These are phyloP conservation scores for Sarocladium brachiariae DNA, from an alignment of 2,329 filamentous ascomycete species.

Conservation along the genomic window DNA sequence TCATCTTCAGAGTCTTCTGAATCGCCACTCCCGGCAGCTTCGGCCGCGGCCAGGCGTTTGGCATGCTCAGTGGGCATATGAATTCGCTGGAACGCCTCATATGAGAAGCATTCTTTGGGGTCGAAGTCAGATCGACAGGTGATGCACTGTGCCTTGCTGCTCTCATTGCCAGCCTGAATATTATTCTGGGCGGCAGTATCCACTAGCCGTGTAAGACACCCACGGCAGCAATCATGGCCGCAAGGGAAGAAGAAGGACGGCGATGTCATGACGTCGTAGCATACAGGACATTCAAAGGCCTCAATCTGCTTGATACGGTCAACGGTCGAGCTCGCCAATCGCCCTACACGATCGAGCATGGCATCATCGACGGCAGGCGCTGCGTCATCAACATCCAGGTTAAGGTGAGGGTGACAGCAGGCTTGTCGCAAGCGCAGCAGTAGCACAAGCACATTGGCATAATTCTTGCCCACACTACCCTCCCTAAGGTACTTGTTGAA, in stretches of 20 bases:
- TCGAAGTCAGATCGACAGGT: conserved; percentile 65
- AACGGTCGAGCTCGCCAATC: conserved; percentile 54
- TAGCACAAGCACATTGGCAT: conserved; percentile 74
- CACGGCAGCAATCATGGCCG: conserved; percentile 71
- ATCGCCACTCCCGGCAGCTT: conserved; percentile 21
- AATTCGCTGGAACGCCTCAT: conserved; percentile 64
- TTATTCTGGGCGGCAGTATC: conserved; percentile 53
- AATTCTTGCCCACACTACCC: conserved; percentile 60
- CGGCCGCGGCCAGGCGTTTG: conserved; percentile 27
- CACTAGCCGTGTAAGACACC: conserved; percentile 65
- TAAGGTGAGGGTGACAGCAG: conserved; percentile 31
- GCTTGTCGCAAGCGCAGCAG: conserved; percentile 77
- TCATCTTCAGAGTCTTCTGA: conserved; percentile 24
- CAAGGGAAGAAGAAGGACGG: conserved; percentile 76
- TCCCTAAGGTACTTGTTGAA: conserved; percentile 72
- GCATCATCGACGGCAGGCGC: conserved; percentile 36
- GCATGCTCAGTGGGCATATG: conserved; percentile 51
- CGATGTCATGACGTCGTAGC: conserved; percentile 68
- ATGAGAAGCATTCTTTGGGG: conserved; percentile 64
- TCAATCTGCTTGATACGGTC: conserved; percentile 53
- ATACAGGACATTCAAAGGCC: conserved; percentile 74
- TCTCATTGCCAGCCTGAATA: conserved; percentile 35
- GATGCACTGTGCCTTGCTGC: conserved; percentile 58
- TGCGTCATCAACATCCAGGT: conserved; percentile 28
- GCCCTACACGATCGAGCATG: conserved; percentile 55